These are phyloP conservation scores for Candida awuae DNA, from an alignment of 805 yeast genomes.

Conservation along the genomic window DNA sequence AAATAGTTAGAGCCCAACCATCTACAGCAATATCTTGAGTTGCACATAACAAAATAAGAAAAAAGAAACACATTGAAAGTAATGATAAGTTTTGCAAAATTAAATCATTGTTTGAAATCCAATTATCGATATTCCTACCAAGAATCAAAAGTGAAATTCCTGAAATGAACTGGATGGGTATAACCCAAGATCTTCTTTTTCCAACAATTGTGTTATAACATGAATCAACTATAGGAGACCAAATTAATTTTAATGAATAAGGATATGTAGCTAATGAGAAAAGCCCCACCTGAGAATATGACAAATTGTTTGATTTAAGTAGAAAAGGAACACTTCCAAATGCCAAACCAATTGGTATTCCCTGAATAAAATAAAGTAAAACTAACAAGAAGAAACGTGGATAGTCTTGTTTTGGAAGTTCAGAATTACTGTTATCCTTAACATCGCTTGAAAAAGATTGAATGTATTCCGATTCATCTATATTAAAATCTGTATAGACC, in stretches of 20 bases:
- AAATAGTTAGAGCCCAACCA: slow-evolving; percentile 94
- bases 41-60: slow-evolving; percentile 81
- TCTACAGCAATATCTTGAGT: slow-evolving; percentile 98
- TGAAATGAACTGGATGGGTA: slow-evolving; percentile 82
- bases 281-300: slow-evolving; percentile 84
- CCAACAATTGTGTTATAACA: slow-evolving; percentile 61
- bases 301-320: slow-evolving; percentile 63
- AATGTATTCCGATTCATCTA: slow-evolving; percentile 7
- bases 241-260: slow-evolving; percentile 79
- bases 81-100: slow-evolving; percentile 35
- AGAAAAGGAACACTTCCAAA: slow-evolving; percentile 92
- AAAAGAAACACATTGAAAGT: slow-evolving; percentile 66
- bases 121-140: slow-evolving; percentile 48
- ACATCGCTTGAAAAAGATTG: slow-evolving; percentile 2
- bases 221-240: slow-evolving; percentile 97
- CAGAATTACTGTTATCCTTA: neutral
- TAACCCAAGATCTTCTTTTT: slow-evolving; percentile 86
- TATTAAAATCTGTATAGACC: slow-evolving; percentile 3
- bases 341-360: slow-evolving; percentile 94
- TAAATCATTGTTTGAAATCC: slow-evolving; percentile 39
- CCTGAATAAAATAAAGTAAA: slow-evolving; percentile 76
- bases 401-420: slow-evolving; percentile 41
- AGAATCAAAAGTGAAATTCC: slow-evolving; percentile 58
- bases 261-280: slow-evolving; percentile 93
- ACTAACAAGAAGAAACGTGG: slow-evolving; percentile 70